Conservation (phyloP, 352 stramenopile species). For the Phytopythium sindhum region DNA sequence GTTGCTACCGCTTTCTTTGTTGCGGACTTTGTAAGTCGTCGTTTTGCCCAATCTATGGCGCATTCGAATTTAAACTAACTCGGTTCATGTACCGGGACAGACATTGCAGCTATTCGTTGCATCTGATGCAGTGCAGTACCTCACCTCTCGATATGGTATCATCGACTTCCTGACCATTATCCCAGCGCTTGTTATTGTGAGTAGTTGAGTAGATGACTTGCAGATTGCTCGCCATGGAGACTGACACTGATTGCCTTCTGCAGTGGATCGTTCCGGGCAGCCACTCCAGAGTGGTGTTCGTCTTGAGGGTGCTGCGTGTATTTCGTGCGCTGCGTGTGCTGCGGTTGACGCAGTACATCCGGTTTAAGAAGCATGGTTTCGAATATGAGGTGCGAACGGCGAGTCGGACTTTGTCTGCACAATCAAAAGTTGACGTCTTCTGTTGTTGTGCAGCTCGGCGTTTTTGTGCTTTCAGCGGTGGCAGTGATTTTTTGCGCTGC, state of each 20-base stretch:
- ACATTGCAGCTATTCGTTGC: conserved; percentile 49
- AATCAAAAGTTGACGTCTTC: background rate
- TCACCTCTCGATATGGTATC: conserved; percentile 47
- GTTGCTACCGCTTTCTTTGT: conserved; percentile 54
- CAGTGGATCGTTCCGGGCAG: conserved; percentile 46
- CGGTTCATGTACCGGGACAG: conserved; percentile 7
- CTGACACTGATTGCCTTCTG: background rate
- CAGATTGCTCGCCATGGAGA: background rate
- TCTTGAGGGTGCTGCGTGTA: conserved; percentile 68
- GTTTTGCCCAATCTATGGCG: background rate
- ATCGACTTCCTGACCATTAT: conserved; percentile 76
- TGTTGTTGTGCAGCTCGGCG: conserved; percentile 30
- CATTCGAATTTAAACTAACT: background rate
- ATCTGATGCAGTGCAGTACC: conserved; percentile 31
- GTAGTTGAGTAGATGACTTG: background rate
- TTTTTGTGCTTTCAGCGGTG: conserved; percentile 64
- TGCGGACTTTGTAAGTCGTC: conserved; percentile 42
- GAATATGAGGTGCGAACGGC: conserved; percentile 54
- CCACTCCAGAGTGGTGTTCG: conserved; percentile 50
- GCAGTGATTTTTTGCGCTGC: conserved; percentile 61
- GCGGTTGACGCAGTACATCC: conserved; percentile 50
- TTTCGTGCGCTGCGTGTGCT: conserved; percentile 64
- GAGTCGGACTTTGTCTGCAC: background rate
- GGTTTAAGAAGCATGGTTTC: conserved; percentile 63
- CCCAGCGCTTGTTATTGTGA: conserved; percentile 55